These are phyloP conservation scores for Clonostachys solani DNA, from an alignment of 2,329 filamentous ascomycete genomes.

Conservation along the genomic window DNA sequence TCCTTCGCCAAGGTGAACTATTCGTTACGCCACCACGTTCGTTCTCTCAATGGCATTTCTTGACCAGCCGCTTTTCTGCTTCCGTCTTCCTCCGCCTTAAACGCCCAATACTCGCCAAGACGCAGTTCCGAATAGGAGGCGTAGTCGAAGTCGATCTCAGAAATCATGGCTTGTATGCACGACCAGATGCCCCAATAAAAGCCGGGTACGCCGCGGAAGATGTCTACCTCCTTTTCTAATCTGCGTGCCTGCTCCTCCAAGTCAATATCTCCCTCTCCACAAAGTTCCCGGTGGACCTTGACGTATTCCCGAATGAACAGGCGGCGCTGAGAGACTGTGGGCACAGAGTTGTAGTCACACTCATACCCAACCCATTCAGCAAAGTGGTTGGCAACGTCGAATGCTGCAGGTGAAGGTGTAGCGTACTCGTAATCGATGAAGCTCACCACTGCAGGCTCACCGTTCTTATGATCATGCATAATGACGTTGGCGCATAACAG, in stretches of 20 bases:
- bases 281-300: slow-evolving; percentile 60
- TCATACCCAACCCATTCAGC: slow-evolving; percentile 98
- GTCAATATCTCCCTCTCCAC: slow-evolving; percentile 35
- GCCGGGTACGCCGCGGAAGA: slow-evolving; percentile 83
- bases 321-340: slow-evolving; percentile 70
- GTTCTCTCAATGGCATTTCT: slow-evolving; percentile 70
- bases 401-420: slow-evolving; percentile 87
- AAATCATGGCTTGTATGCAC: slow-evolving; percentile 89
- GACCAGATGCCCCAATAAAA: slow-evolving; percentile 95
- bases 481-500: slow-evolving; percentile 96
- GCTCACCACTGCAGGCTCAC: slow-evolving; percentile 38
- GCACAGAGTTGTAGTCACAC: slow-evolving; percentile 82
- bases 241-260: slow-evolving; percentile 61
- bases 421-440: slow-evolving; percentile 99
- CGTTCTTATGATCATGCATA: slow-evolving; percentile 45
- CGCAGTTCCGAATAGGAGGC: slow-evolving; percentile 83
- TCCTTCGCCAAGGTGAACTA: too few species aligned
- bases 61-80: slow-evolving; percentile 45
- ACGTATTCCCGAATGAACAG: slow-evolving; percentile 85
- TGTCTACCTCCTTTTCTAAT: slow-evolving; percentile 77
- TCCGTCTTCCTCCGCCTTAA: slow-evolving; percentile 72
- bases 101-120: slow-evolving; percentile 88
- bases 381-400: slow-evolving; percentile 97
- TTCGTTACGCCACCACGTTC: slow-evolving; percentile 56
- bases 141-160: slow-evolving; percentile 96